A percentile compares a stretch with the other conserved stretches of the same genome.
Conservation (phyloP, 352 stramenopile species). For the Pythium vanterpoolii region DNA sequence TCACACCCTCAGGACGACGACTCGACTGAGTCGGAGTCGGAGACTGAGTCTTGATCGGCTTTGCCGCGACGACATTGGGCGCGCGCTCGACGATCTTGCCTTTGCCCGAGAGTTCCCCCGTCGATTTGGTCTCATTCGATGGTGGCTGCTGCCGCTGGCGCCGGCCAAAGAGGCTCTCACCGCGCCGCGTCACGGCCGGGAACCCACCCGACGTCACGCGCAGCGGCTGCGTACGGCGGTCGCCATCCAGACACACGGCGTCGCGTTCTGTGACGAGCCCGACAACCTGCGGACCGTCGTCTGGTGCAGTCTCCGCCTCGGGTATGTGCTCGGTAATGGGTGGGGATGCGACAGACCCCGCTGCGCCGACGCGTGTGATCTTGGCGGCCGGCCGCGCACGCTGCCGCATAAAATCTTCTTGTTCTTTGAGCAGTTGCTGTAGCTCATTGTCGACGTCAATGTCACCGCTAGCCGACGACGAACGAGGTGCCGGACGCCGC, state of each 20-base stretch:
- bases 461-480: background rate
- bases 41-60: too few species aligned
- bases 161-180: slow-evolving; percentile 72
- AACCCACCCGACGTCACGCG: slow-evolving; percentile 48
- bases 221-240: slow-evolving; percentile 27
- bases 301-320: background rate
- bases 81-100: slow-evolving; percentile 24
- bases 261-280: slow-evolving; percentile 65
- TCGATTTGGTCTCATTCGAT: background rate
- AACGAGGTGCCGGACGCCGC: background rate
- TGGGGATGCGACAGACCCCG: background rate
- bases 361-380: slow-evolving; percentile 33
- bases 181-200: slow-evolving; percentile 44
- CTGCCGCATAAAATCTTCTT: slow-evolving; percentile 72
- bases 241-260: slow-evolving; percentile 33
- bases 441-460: slow-evolving; percentile 79
- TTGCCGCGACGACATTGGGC: slow-evolving; percentile 2
- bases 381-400: slow-evolving; percentile 57
- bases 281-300: slow-evolving; percentile 39
- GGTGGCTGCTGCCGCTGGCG: slow-evolving; percentile 30
- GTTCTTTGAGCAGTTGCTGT: slow-evolving; percentile 72
- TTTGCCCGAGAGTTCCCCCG: slow-evolving; percentile 26
- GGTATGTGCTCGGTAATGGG: background rate
- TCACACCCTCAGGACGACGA: slow-evolving; percentile 7
- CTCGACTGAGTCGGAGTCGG: background rate